A percentile compares a stretch with the other conserved stretches of the same genome.
Conservation (phyloP, 768 basidiomycete species). For the Lenzites betulinus region DNA sequence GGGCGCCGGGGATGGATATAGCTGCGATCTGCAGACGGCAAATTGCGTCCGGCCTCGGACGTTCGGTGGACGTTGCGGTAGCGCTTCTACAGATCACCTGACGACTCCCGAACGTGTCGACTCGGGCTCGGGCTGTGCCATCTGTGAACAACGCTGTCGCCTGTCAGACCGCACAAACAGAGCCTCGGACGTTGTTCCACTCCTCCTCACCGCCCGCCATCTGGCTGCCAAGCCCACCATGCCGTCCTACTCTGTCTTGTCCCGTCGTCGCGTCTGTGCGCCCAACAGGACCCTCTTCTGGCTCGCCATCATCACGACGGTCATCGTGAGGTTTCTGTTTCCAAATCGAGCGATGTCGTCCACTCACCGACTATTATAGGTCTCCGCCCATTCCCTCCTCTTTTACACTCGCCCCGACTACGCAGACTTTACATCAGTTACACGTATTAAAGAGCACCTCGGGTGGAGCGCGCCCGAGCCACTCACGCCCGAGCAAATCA, state of each 20-base stretch:
- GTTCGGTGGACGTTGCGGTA: no score
- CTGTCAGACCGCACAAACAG: no score
- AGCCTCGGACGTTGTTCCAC: no score
- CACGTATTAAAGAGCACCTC: background rate
- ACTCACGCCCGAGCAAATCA: background rate
- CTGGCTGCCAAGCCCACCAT: background rate
- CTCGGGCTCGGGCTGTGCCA: no score
- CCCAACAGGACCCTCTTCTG: background rate
- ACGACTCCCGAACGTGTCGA: no score
- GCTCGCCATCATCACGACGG: background rate
- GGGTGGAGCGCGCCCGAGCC: background rate
- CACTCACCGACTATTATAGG: background rate
- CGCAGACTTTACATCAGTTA: constrained; percentile 1
- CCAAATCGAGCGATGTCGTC: no score
- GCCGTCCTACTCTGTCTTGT: background rate
- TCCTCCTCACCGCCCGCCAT: no score
- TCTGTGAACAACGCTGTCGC: no score
- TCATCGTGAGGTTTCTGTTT: background rate
- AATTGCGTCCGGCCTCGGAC: no score
- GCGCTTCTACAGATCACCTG: no score
- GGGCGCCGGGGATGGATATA: no score
- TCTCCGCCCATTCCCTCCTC: background rate
- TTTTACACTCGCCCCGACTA: constrained; percentile 1
- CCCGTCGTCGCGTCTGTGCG: background rate
- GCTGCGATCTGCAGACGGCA: no score